A percentile compares a stretch with the other conserved stretches of the same genome.
Evolutionary conservation across 306 rosid species (phyloP).

Genomic region (Clitoria ternatea): DNA sequence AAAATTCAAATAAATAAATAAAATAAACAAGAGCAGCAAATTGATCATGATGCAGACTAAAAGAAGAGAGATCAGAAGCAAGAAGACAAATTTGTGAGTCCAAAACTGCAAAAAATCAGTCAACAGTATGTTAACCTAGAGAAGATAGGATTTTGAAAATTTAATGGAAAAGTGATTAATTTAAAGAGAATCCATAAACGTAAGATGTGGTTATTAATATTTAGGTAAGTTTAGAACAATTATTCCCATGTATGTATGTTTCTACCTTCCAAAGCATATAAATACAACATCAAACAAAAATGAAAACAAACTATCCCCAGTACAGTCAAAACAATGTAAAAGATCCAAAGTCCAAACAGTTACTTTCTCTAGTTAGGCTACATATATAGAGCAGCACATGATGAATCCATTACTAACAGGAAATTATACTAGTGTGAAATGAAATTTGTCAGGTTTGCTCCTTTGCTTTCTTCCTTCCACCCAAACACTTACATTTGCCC

Average conservation of each 20-base stretch:
- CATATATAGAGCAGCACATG: neutral
- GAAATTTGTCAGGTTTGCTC: neutral
- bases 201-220: neutral
- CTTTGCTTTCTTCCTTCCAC: neutral
- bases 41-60: neutral
- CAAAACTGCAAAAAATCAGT: neutral
- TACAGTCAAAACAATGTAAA: neutral
- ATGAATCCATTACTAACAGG: neutral
- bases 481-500: neutral
- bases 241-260: neutral
- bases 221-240: neutral
- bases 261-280: neutral
- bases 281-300: neutral
- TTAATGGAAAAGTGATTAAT: neutral
- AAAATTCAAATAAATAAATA: conserved; percentile 18
- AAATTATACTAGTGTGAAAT: neutral
- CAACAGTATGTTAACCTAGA: neutral
- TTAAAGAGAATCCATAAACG: neutral
- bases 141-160: neutral
- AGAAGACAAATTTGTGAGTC: neutral
- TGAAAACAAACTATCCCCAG: neutral
- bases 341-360: neutral
- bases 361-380: neutral
- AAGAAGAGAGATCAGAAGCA: neutral
- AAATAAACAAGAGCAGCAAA: neutral